Conservation (phyloP, 2,329 filamentous ascomycete species). For the Colletotrichum aenigma region DNA sequence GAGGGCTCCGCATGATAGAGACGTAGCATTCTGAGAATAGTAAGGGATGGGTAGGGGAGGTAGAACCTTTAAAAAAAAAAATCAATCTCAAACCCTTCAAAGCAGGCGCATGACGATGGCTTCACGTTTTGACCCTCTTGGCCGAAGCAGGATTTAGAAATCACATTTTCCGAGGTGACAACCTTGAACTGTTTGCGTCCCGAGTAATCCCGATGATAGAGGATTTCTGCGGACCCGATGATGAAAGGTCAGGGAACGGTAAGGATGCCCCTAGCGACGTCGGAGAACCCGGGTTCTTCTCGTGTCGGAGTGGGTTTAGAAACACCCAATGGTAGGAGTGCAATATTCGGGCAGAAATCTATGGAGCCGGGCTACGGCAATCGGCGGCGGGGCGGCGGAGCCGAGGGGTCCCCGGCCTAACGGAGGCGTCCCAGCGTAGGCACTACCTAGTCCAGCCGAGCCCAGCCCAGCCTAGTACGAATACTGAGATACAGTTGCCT, state of each 20-base stretch:
- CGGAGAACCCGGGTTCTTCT: slow-evolving; percentile 9
- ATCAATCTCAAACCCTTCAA: neutral
- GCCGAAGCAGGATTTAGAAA: neutral
- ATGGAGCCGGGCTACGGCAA: slow-evolving; percentile 9
- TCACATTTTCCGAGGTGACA: neutral
- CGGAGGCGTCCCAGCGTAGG: neutral
- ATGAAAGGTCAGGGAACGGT: neutral
- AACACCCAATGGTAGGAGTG: neutral
- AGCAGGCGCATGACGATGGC: slow-evolving; percentile 13
- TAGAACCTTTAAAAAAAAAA: neutral
- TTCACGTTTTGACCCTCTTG: slow-evolving; percentile 9
- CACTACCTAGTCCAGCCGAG: neutral
- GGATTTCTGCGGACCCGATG: neutral
- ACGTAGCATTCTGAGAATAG: neutral
- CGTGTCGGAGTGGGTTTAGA: neutral
- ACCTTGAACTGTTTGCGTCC: neutral
- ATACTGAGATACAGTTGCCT: neutral
- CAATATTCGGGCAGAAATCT: neutral
- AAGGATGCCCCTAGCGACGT: neutral
- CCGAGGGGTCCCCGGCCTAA: slow-evolving; percentile 5
- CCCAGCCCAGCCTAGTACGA: neutral
- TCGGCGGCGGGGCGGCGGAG: slow-evolving; percentile 6
- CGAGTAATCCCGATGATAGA: slow-evolving; percentile 7
- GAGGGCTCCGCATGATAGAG: neutral
- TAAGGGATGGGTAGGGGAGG: neutral